phyloP scores from a whole-genome alignment of 208 protist genomes.

The Blechomonas ayalai region DNA sequence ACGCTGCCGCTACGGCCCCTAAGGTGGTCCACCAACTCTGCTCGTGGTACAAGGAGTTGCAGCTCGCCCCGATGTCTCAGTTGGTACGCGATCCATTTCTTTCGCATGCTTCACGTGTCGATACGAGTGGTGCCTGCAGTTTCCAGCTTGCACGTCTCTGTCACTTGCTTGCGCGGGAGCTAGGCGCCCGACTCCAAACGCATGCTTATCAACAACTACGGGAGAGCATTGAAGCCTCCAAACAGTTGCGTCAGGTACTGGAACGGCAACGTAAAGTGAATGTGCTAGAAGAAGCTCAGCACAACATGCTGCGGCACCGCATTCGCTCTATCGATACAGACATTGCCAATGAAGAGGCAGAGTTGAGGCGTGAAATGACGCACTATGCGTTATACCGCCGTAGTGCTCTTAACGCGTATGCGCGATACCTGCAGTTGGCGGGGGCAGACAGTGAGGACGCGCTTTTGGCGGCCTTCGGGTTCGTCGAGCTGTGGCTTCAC shows the following conservation, averaged over 20 bases:
- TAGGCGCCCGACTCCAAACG: slow-evolving; percentile 32
- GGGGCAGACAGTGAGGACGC: not conserved
- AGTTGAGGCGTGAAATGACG: slow-evolving; percentile 24
- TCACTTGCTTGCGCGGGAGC: slow-evolving; percentile 43
- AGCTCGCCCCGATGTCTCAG: slow-evolving; percentile 47
- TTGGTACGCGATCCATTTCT: slow-evolving; percentile 68
- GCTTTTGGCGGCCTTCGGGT: slow-evolving; percentile 22
- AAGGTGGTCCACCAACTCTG: slow-evolving; percentile 52
- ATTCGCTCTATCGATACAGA: slow-evolving; percentile 42
- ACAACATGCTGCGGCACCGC: slow-evolving; percentile 33
- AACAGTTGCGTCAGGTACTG: slow-evolving; percentile 14
- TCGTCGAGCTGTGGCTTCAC: slow-evolving; percentile 77
- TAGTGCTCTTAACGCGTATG: slow-evolving; percentile 73
- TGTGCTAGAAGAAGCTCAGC: slow-evolving; percentile 24
- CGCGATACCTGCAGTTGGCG: slow-evolving; percentile 43
- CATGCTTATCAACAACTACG: slow-evolving; percentile 39
- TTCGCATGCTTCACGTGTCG: slow-evolving; percentile 22
- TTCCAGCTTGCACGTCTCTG: slow-evolving; percentile 58
- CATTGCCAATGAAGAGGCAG: slow-evolving; percentile 38
- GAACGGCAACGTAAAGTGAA: slow-evolving; percentile 14
- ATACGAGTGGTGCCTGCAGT: slow-evolving; percentile 45
- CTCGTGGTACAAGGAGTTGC: slow-evolving; percentile 37
- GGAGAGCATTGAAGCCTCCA: slow-evolving; percentile 31
- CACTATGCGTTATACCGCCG: slow-evolving; percentile 64
- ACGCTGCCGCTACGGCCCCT: slow-evolving; percentile 4